A percentile compares a stretch with the other conserved stretches of the same genome.
These are phyloP conservation scores for Nymphaea colorata DNA, from an alignment of 164 flowering plant species.

Conservation along the genomic window DNA sequence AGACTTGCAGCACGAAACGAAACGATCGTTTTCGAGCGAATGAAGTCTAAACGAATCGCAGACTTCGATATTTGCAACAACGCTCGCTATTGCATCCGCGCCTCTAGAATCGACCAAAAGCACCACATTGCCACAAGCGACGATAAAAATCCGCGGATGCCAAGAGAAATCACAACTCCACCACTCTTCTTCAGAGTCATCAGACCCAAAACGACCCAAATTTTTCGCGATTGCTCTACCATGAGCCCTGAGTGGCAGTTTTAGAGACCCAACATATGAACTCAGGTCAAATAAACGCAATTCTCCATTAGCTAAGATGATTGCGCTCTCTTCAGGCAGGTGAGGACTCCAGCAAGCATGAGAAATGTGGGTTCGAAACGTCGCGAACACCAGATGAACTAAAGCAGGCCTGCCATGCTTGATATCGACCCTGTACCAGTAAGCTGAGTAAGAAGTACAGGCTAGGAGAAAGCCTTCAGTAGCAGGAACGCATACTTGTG, in stretches of 20 bases:
- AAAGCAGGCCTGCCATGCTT: slow-evolving; percentile 14
- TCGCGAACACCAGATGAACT: slow-evolving; percentile 25
- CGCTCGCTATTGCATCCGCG: slow-evolving; percentile 17
- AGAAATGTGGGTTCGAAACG: slow-evolving; percentile 25
- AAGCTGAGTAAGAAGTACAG: slow-evolving; percentile 41
- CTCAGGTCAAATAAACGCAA: slow-evolving; percentile 58
- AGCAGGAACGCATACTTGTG: background rate
- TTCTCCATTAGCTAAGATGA: slow-evolving; percentile 53
- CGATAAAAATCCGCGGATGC: slow-evolving; percentile 61
- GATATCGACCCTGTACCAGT: slow-evolving; percentile 45
- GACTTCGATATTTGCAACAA: slow-evolving; percentile 35
- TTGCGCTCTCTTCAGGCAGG: slow-evolving; percentile 43
- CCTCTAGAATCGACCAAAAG: slow-evolving; percentile 51
- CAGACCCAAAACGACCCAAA: background rate
- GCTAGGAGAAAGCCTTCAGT: slow-evolving; percentile 40
- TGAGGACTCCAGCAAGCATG: slow-evolving; percentile 74
- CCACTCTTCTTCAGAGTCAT: slow-evolving; percentile 26
- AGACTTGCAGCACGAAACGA: slow-evolving; percentile 41
- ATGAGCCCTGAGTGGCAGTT: slow-evolving; percentile 9
- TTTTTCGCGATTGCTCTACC: slow-evolving; percentile 23
- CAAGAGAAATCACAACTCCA: slow-evolving; percentile 66
- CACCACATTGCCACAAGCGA: slow-evolving; percentile 37
- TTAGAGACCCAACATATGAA: background rate
- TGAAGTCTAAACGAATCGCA: slow-evolving; percentile 10
- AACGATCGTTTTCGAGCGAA: slow-evolving; percentile 22